Evolutionary conservation across 495 filamentous ascomycete species (phyloP), one percentile per base, ranked within the genome.

Genomic region (Penicillium soppii): DNA sequence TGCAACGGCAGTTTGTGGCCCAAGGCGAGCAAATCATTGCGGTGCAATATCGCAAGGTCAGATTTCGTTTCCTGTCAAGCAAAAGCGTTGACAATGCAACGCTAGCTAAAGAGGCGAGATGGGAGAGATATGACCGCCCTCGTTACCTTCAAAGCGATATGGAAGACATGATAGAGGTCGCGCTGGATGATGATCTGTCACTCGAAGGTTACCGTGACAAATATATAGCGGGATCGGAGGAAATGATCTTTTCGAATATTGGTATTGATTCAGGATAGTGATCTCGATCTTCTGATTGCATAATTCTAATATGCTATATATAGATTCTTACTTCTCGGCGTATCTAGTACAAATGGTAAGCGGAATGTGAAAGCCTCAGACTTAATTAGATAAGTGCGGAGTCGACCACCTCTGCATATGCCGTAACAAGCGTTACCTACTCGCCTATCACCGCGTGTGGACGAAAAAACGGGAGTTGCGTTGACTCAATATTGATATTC

Each of bases 401-500:
- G 90, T 96, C 53, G 88, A 95, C 69, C 92, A 98, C 62, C 74
- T 97, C 3, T 90, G 89, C 52, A 96, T 96, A 87, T 84, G 91
- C 16, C 79, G 94, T 38, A 95, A 98, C 70, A 98, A 98, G 68
- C 86, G 94, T 29, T 97, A 92, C 60, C 80, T 98, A 7, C 82
- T 98, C 2, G 91, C 92, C 19, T 98, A 98, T 61, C 94, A 97
- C 65, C 84, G 87, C 23, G 89, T 89, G 2, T 82, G 94, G 17
- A 83, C 90, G 3, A 89, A 96, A 62, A 95, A 92, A 67, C 77
- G 97, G 62, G 89, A 92, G 70, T 83, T 95, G 65, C 92, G 89
- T 44, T 98, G 94, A 94, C 86, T 73, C 50, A 92, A 94, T 4
- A 75, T 84, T 21, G 92, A 97, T 65, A 77, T 96, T 15, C 61